phyloP scores from a whole-genome alignment of 495 filamentous ascomycete species.

The Daldinia loculata region DNA sequence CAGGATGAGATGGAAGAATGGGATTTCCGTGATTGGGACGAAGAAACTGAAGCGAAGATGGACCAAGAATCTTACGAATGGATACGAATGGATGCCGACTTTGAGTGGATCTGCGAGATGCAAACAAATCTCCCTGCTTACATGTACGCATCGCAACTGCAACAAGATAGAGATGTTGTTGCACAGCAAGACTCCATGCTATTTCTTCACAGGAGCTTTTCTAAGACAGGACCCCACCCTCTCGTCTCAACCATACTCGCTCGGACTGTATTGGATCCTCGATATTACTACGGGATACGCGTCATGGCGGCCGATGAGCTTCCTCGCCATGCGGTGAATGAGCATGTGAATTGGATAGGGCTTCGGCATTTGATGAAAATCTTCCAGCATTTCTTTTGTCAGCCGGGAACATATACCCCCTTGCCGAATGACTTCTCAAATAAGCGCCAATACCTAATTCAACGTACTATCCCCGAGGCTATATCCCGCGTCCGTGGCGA shows the following conservation, averaged over 20 bases:
- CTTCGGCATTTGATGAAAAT: constrained; percentile 82
- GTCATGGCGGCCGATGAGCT: constrained; percentile 79
- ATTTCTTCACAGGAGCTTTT: constrained; percentile 48
- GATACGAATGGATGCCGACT: constrained; percentile 97
- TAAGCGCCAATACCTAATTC: constrained; percentile 79
- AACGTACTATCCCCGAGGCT: constrained; percentile 79
- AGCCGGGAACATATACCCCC: constrained; percentile 67
- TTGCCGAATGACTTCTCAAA: constrained; percentile 90
- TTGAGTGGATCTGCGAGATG: constrained; percentile 92
- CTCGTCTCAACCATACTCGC: constrained; percentile 86
- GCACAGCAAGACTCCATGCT: constrained; percentile 83
- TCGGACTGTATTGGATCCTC: constrained; percentile 85
- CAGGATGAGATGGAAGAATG: constrained; percentile 84
- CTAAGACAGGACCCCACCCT: constrained; percentile 62
- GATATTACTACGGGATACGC: constrained; percentile 94
- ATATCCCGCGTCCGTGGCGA: constrained; percentile 81
- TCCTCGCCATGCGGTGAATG: constrained; percentile 67
- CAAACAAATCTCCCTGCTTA: constrained; percentile 82
- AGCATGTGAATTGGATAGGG: constrained; percentile 77
- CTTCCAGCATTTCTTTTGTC: constrained; percentile 89
- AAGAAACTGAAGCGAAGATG: constrained; percentile 87
- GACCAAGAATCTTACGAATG: constrained; percentile 96
- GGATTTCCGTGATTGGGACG: constrained; percentile 86
- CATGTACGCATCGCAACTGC: constrained; percentile 97
- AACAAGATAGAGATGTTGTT: constrained; percentile 96